phyloP scores from a whole-genome alignment of 2,329 filamentous ascomycete genomes.

The Amauroascus niger region DNA sequence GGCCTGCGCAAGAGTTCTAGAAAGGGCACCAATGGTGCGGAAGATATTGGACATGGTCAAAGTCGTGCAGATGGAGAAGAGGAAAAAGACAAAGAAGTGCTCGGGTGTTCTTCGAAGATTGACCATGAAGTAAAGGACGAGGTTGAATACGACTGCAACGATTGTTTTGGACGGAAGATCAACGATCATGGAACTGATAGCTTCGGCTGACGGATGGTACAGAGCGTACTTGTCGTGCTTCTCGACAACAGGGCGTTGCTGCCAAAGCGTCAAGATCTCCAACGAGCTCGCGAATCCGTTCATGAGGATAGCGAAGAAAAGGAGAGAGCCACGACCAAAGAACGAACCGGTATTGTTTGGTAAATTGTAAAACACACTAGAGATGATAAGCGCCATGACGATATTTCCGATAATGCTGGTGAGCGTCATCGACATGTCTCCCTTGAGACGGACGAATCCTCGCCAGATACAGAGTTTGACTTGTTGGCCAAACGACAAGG shows the following conservation, averaged over 20 bases:
- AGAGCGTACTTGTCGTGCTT: conserved; percentile 79
- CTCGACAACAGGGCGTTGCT: conserved; percentile 83
- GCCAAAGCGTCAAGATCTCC: conserved; percentile 73
- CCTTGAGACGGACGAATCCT: conserved; percentile 64
- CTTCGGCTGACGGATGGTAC: conserved; percentile 80
- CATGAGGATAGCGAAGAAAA: conserved; percentile 82
- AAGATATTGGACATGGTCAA: conserved; percentile 80
- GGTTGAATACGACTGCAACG: conserved; percentile 66
- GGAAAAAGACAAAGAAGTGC: conserved; percentile 74
- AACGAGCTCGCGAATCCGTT: conserved; percentile 75
- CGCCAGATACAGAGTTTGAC: conserved; percentile 69
- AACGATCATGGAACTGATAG: conserved; percentile 64
- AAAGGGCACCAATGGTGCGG: conserved; percentile 65
- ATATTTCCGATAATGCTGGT: conserved; percentile 59
- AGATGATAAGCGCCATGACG: conserved; percentile 65
- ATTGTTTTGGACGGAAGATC: conserved; percentile 74
- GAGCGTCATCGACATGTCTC: conserved; percentile 66
- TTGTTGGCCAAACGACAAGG: conserved; percentile 66
- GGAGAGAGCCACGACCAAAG: conserved; percentile 64
- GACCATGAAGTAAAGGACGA: conserved; percentile 78
- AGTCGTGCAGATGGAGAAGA: conserved; percentile 64
- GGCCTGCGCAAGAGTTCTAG: conserved; percentile 64
- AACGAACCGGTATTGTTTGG: conserved; percentile 57
- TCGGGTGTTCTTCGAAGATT: conserved; percentile 64
- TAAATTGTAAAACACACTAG: conserved; percentile 73